Evolutionary conservation across 2,329 filamentous ascomycete genomes (phyloP).

Genomic region (Paecilomyces formosus): DNA sequence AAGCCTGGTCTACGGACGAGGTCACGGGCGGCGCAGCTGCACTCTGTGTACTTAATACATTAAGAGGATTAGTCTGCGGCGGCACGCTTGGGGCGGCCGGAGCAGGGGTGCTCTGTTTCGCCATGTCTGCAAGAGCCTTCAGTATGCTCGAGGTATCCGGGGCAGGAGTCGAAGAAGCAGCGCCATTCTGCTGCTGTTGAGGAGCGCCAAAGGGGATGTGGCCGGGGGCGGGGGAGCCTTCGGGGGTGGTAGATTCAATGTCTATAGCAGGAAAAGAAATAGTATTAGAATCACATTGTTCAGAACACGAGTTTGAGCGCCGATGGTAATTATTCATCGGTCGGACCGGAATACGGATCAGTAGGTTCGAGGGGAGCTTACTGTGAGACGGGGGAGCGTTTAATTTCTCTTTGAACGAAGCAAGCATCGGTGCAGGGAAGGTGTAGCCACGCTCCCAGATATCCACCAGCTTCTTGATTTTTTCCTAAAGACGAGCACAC

Average conservation of each 20-base stretch:
- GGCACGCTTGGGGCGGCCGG: conserved; percentile 31
- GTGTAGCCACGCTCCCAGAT: conserved; percentile 97
- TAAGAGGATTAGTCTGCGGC: conserved; percentile 37
- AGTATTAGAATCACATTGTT: conserved; percentile 19
- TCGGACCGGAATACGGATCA: conserved; percentile 3
- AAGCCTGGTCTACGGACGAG: conserved; percentile 39
- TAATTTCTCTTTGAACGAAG: conserved; percentile 76
- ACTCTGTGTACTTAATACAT: conserved; percentile 44
- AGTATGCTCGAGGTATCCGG: conserved; percentile 60
- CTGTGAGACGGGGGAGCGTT: conserved; percentile 53
- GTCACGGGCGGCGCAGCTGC: conserved; percentile 30
- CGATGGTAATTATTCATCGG: not conserved
- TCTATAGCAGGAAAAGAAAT: conserved; percentile 39
- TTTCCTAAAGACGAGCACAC: conserved; percentile 62
- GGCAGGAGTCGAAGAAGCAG: conserved; percentile 13
- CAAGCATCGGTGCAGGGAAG: conserved; percentile 73
- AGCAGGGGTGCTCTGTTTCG: conserved; percentile 60
- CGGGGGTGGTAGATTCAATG: conserved; percentile 61
- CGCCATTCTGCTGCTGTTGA: conserved; percentile 20
- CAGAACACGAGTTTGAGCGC: conserved; percentile 4
- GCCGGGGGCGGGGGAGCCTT: conserved; percentile 42
- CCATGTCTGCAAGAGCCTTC: conserved; percentile 72
- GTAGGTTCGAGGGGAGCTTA: conserved; percentile 43
- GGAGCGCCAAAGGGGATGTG: conserved; percentile 31
- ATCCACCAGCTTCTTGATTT: conserved; percentile 89